A percentile compares a stretch with the other conserved stretches of the same genome.
Conservation (phyloP, 345 rosid species). For the Erucastrum elatum region DNA sequence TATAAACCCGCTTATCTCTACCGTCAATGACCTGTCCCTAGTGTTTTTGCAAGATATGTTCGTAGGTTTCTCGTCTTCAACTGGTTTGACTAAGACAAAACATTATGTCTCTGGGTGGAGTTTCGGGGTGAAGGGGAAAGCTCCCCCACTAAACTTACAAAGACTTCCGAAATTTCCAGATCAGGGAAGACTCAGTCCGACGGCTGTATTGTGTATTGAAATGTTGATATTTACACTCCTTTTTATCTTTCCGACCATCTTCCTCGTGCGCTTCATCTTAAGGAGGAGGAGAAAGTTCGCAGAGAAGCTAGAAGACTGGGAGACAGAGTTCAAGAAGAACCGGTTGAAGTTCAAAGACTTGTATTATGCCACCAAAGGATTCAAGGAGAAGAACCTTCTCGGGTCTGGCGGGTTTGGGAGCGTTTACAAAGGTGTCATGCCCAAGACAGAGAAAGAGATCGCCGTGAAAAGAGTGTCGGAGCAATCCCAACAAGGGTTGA, state of each 20-base stretch:
- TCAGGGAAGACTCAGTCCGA: no score
- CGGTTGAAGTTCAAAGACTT: constrained; percentile 64
- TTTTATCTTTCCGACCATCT: constrained; percentile 24
- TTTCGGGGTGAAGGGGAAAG: not conserved
- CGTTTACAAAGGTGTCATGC: no score
- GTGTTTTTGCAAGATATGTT: constrained; percentile 28
- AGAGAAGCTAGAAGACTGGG: constrained; percentile 75
- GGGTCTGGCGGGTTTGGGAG: no score
- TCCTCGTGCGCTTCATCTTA: constrained; percentile 16
- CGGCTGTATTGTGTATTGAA: no score
- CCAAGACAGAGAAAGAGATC: constrained; percentile 18
- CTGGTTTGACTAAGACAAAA: not conserved
- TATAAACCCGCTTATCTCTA: not conserved
- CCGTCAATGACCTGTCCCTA: not conserved
- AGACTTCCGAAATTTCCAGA: not conserved
- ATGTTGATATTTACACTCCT: not conserved
- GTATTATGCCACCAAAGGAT: constrained; percentile 58
- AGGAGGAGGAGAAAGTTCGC: constrained; percentile 28
- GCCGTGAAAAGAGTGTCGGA: constrained; percentile 79
- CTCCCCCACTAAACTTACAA: not conserved
- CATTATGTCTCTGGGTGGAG: constrained; percentile 8
- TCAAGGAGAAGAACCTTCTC: no score
- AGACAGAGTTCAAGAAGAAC: constrained; percentile 70
- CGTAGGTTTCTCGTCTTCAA: constrained; percentile 8
- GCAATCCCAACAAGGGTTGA: constrained; percentile 81